These are phyloP conservation scores for Alternaria gaisen DNA, from an alignment of 2,329 filamentous ascomycete genomes.

Conservation along the genomic window DNA sequence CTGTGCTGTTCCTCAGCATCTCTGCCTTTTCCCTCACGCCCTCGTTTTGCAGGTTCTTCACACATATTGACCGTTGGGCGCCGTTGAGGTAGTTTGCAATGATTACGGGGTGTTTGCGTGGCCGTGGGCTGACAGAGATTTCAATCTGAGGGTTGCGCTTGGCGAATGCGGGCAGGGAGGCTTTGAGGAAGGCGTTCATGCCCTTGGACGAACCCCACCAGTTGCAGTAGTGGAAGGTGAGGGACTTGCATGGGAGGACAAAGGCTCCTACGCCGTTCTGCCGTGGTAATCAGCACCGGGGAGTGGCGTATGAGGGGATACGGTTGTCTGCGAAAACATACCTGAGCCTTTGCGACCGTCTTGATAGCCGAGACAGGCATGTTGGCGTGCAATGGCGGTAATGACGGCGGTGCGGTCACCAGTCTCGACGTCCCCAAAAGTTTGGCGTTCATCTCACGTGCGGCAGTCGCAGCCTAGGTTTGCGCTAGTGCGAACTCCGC, in stretches of 20 bases:
- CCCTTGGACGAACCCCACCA: conserved; percentile 91
- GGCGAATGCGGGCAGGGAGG: conserved; percentile 79
- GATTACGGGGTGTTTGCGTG: conserved; percentile 88
- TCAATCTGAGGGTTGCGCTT: conserved; percentile 85
- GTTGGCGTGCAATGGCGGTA: conserved; percentile 32
- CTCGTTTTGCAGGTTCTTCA: conserved; percentile 81
- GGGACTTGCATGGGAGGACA: conserved; percentile 93
- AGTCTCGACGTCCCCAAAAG: conserved; percentile 15
- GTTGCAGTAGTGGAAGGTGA: conserved; percentile 98
- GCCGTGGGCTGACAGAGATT: conserved; percentile 88
- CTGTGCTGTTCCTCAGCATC: conserved; percentile 75
- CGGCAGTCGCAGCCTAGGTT: conserved; percentile 20
- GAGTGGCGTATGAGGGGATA: background rate
- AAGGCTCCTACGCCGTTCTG: conserved; percentile 98
- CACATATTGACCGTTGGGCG: conserved; percentile 82
- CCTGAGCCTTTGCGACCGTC: conserved; percentile 65
- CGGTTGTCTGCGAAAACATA: conserved; percentile 44
- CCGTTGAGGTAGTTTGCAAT: conserved; percentile 94
- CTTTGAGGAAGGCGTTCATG: conserved; percentile 91
- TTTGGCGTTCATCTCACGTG: conserved; percentile 43
- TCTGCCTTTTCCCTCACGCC: conserved; percentile 84
- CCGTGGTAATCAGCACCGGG: conserved; percentile 18
- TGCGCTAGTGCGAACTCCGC: conserved; percentile 34
- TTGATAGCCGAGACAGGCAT: conserved; percentile 62
- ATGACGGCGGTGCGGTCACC: conserved; percentile 9